Conservation (phyloP, 2,329 filamentous ascomycete genomes). For the Xylaria sp. region DNA sequence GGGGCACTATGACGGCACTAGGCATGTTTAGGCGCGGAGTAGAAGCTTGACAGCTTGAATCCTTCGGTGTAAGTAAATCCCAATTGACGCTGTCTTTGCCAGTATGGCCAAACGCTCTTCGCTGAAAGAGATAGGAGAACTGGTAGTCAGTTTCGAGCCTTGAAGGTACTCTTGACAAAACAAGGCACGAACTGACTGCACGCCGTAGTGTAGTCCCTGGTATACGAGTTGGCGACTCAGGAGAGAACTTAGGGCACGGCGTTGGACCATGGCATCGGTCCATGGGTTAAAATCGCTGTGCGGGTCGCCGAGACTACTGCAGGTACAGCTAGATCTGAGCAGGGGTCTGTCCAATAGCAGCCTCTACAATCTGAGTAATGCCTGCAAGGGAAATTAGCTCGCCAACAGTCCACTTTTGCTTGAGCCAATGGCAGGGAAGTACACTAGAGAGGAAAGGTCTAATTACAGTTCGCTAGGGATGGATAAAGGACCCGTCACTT, state of each 20-base stretch:
- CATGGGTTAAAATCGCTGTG: conserved; percentile 17
- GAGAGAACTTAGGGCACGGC: conserved; percentile 5
- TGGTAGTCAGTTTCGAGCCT: too few species aligned
- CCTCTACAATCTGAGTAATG: not conserved
- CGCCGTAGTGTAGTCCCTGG: not conserved
- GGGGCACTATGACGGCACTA: conserved; percentile 1
- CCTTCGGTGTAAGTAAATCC: not conserved
- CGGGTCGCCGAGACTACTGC: conserved; percentile 24
- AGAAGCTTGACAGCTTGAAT: not conserved
- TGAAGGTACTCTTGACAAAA: not conserved
- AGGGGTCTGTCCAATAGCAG: conserved; percentile 26
- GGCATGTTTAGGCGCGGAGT: not conserved
- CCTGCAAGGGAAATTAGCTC: conserved; percentile 35
- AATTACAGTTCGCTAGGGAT: not conserved
- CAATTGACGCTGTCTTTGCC: not conserved
- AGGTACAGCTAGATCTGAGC: conserved; percentile 37
- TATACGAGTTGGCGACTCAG: not conserved
- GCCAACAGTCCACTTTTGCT: conserved; percentile 7
- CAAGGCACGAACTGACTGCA: not conserved
- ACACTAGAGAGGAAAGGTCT: conserved; percentile 4
- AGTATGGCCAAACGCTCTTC: not conserved
- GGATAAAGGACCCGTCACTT: conserved; percentile 8
- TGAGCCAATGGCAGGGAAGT: not conserved
- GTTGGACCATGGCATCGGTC: conserved; percentile 21
- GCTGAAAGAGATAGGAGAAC: not conserved